phyloP scores from a whole-genome alignment of 1,284 basidiomycete species.

The Meira nashicola region DNA sequence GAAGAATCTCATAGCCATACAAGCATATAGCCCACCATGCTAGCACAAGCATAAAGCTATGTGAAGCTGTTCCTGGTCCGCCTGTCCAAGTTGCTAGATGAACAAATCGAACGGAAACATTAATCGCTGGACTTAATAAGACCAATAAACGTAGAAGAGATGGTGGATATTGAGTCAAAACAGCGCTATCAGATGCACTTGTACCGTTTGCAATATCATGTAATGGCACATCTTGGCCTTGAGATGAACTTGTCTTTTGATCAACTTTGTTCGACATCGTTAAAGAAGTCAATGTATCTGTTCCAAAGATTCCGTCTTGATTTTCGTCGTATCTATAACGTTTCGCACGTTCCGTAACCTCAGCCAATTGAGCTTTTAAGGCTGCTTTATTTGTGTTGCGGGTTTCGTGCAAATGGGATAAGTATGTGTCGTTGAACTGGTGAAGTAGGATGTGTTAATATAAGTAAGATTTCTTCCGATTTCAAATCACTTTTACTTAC shows the following conservation, averaged over 20 bases:
- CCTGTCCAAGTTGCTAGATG: constrained; percentile 47
- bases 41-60: constrained; percentile 42
- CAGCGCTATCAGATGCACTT: constrained; percentile 6
- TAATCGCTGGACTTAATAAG: constrained; percentile 2
- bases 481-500: constrained; percentile 8
- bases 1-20: constrained; percentile 45
- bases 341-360: neutral
- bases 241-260: neutral
- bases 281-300: neutral
- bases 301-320: neutral
- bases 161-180: constrained; percentile 6
- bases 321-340: neutral
- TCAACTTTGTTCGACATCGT: neutral
- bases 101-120: constrained; percentile 13
- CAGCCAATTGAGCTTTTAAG: neutral
- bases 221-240: neutral
- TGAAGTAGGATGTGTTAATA: neutral
- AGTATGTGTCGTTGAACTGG: constrained; percentile 14
- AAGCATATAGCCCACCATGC: constrained; percentile 38
- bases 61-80: constrained; percentile 25
- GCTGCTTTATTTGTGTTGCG: constrained; percentile 9
- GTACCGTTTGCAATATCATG: too few species aligned
- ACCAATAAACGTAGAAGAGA: constrained; percentile 7
- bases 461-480: neutral
- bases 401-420: constrained; percentile 7